A percentile compares a stretch with the other conserved stretches of the same genome.
Conservation (phyloP, 768 basidiomycete species). For the Suillus brevipes region DNA sequence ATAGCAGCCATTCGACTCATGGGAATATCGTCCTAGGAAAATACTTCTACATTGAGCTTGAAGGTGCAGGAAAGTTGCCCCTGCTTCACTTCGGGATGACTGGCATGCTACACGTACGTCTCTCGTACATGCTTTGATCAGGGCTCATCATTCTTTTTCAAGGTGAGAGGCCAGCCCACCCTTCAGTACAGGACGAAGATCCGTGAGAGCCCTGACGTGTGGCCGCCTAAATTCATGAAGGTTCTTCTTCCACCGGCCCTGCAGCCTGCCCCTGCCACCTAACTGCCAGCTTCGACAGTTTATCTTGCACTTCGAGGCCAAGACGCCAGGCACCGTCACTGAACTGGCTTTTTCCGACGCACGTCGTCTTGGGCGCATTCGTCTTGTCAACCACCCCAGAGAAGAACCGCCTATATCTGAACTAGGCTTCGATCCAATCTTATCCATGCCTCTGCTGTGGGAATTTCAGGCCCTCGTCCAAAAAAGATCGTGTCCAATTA, state of each 20-base stretch:
- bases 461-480: slow-evolving; percentile 49
- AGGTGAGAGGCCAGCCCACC: slow-evolving; percentile 50
- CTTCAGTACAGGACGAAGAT: slow-evolving; percentile 51
- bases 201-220: slow-evolving; percentile 42
- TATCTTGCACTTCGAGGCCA: slow-evolving; percentile 56
- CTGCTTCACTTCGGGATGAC: slow-evolving; percentile 87
- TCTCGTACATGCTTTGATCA: not conserved
- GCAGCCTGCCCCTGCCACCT: not conserved
- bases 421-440: slow-evolving; percentile 77
- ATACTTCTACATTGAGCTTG: slow-evolving; percentile 65
- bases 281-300: slow-evolving; percentile 41
- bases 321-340: slow-evolving; percentile 34
- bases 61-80: slow-evolving; percentile 60
- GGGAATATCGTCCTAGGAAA: slow-evolving; percentile 43
- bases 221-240: slow-evolving; percentile 72
- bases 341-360: slow-evolving; percentile 74
- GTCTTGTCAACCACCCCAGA: slow-evolving; percentile 57
- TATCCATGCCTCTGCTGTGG: slow-evolving; percentile 60
- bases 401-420: slow-evolving; percentile 68
- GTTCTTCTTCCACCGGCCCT: slow-evolving; percentile 26
- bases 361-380: slow-evolving; percentile 68
- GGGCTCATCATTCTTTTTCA: not conserved
- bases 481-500: slow-evolving; percentile 65
- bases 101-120: slow-evolving; percentile 67
- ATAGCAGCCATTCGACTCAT: not conserved